phyloP scores from a whole-genome alignment of 202 grass and related monocot genomes.

The Zizania palustris region DNA sequence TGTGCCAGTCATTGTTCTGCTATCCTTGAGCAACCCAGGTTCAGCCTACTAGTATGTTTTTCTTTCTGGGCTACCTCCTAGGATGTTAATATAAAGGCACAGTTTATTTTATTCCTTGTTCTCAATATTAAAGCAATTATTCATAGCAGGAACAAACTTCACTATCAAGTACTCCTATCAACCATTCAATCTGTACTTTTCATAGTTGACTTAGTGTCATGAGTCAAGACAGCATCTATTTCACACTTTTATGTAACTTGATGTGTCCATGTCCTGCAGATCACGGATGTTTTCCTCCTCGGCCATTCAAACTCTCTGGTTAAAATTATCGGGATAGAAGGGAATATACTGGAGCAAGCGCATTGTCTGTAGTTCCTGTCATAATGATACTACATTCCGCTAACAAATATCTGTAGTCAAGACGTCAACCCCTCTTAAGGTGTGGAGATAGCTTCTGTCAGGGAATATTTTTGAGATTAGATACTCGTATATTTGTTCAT shows the following conservation, averaged over 20 bases:
- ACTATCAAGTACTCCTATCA: neutral
- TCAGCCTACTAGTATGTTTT: no score
- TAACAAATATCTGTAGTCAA: neutral
- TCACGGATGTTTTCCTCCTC: slow-evolving; percentile 71
- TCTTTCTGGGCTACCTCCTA: neutral
- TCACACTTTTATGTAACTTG: neutral
- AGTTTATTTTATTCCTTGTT: neutral
- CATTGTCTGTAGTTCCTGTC: slow-evolving; percentile 30
- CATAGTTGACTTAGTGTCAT: slow-evolving; percentile 2
- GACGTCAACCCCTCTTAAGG: no score
- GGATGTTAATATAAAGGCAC: neutral
- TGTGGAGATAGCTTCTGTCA: no score
- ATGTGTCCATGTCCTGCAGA: slow-evolving; percentile 53
- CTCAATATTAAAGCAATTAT: slow-evolving; percentile 9
- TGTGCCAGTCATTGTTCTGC: no score
- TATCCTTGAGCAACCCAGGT: neutral
- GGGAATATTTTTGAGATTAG: no score
- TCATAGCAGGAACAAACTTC: neutral
- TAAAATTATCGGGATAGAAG: slow-evolving; percentile 66
- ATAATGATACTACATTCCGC: slow-evolving; percentile 14
- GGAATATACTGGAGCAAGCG: slow-evolving; percentile 52
- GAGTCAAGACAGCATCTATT: slow-evolving; percentile 11
- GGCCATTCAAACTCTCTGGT: slow-evolving; percentile 78
- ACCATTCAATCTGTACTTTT: neutral
- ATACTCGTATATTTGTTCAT: no score